Evolutionary conservation across 2,329 filamentous ascomycete species (phyloP).

Genomic region (Diaporthe australafricana): DNA sequence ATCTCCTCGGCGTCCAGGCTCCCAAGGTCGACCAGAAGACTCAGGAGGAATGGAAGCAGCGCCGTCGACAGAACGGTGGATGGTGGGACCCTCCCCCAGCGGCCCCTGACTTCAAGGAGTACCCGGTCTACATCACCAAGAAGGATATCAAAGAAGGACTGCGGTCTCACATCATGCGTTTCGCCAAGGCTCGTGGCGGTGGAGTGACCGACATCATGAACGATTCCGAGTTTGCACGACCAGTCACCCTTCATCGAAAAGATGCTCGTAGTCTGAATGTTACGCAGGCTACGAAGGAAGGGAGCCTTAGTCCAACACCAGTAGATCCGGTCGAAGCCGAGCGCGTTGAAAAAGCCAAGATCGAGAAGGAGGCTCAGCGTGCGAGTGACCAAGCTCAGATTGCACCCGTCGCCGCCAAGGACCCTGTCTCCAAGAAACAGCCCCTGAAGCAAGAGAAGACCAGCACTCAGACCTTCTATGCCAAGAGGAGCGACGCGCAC

Average conservation of each 20-base stretch:
- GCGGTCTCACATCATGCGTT: constrained; percentile 88
- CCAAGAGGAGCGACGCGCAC: constrained; percentile 83
- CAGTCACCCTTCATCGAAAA: constrained; percentile 88
- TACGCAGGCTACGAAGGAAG: constrained; percentile 72
- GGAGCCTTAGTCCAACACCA: constrained; percentile 51
- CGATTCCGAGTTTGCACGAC: constrained; percentile 85
- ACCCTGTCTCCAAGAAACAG: constrained; percentile 58
- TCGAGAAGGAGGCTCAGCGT: constrained; percentile 85
- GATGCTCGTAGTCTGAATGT: constrained; percentile 80
- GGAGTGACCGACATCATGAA: constrained; percentile 72
- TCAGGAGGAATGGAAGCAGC: constrained; percentile 52
- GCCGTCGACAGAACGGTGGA: constrained; percentile 62
- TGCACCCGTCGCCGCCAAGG: constrained; percentile 78
- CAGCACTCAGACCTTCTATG: constrained; percentile 81
- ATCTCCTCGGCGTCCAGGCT: constrained; percentile 40
- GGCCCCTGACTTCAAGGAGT: constrained; percentile 61
- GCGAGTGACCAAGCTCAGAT: constrained; percentile 93
- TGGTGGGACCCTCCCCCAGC: constrained; percentile 66
- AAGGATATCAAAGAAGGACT: constrained; percentile 81
- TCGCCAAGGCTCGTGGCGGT: constrained; percentile 71
- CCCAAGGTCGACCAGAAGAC: constrained; percentile 42
- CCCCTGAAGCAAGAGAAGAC: constrained; percentile 79
- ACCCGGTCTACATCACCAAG: constrained; percentile 85
- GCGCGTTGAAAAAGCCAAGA: constrained; percentile 75
- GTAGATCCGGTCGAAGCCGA: constrained; percentile 71